A percentile compares a stretch with the other conserved stretches of the same genome.
Evolutionary conservation across 371 early-diverging fungal species (phyloP).

Genomic region (Choanephora cucurbitarum): DNA sequence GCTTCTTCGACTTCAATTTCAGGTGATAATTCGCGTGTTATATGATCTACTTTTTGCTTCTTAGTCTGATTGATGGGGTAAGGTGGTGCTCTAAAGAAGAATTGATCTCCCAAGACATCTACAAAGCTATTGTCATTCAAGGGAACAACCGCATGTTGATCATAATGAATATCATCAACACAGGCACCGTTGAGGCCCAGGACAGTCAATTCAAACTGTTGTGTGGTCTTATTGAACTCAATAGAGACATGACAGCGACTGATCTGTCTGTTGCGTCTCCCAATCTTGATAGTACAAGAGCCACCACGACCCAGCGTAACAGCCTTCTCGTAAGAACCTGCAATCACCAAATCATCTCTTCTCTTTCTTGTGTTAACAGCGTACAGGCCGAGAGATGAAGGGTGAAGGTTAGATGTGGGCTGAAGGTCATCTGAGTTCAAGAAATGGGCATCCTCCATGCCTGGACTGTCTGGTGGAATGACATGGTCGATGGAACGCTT

Average conservation of each 20-base stretch:
- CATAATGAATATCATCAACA: slow-evolving; percentile 37
- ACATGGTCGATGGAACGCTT: not conserved
- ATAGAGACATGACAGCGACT: slow-evolving; percentile 62
- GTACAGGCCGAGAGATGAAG: slow-evolving; percentile 3
- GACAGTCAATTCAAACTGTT: slow-evolving; percentile 52
- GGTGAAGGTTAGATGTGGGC: slow-evolving; percentile 28
- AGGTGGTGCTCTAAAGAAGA: slow-evolving; percentile 28
- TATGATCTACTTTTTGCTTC: slow-evolving; percentile 5
- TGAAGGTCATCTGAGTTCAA: slow-evolving; percentile 44
- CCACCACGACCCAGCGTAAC: slow-evolving; percentile 62
- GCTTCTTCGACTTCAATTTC: slow-evolving; percentile 13
- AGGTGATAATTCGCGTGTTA: slow-evolving; percentile 16
- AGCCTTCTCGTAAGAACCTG: slow-evolving; percentile 44
- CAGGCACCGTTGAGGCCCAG: slow-evolving; percentile 58
- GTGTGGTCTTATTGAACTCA: slow-evolving; percentile 29
- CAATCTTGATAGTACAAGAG: slow-evolving; percentile 57
- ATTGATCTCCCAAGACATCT: slow-evolving; percentile 43
- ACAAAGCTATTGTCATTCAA: slow-evolving; percentile 37
- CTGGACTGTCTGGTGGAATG: slow-evolving; percentile 19
- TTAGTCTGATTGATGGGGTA: slow-evolving; percentile 9
- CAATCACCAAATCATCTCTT: slow-evolving; percentile 25
- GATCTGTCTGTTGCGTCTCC: slow-evolving; percentile 59
- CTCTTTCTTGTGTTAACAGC: not conserved
- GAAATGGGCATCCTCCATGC: slow-evolving; percentile 8
- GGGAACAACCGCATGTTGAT: slow-evolving; percentile 33